These are phyloP conservation scores for Penicillium sp. DNA, from an alignment of 2,329 filamentous ascomycete species.

Conservation along the genomic window DNA sequence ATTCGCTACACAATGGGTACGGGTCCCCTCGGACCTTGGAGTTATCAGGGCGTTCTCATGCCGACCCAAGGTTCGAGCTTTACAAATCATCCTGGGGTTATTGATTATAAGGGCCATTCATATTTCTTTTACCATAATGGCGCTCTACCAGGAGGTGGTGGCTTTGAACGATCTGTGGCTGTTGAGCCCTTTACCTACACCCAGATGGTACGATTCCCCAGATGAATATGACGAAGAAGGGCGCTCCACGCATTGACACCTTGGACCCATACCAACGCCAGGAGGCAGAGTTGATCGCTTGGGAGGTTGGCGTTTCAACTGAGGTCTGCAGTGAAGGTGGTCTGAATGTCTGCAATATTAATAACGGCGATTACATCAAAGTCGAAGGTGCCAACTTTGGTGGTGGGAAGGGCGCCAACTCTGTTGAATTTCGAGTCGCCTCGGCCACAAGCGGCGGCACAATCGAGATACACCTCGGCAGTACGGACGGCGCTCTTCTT, in stretches of 20 bases:
- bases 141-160: not conserved
- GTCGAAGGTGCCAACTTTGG: not conserved
- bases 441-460: not conserved
- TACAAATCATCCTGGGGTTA: not conserved
- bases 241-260: not conserved
- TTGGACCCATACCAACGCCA: not conserved
- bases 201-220: not conserved
- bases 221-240: not conserved
- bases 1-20: not conserved
- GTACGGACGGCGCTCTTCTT: not conserved
- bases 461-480: not conserved
- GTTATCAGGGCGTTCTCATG: not conserved
- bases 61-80: not conserved
- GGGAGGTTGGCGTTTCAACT: not conserved
- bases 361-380: not conserved
- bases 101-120: not conserved
- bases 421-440: not conserved
- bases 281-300: not conserved
- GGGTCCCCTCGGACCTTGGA: not conserved
- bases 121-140: not conserved
- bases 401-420: not conserved
- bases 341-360: not conserved
- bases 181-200: not conserved
- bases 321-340: constrained; percentile 1
- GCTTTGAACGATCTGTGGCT: not conserved